phyloP scores from a whole-genome alignment of 768 basidiomycete species.

The Lyophyllum semitale region DNA sequence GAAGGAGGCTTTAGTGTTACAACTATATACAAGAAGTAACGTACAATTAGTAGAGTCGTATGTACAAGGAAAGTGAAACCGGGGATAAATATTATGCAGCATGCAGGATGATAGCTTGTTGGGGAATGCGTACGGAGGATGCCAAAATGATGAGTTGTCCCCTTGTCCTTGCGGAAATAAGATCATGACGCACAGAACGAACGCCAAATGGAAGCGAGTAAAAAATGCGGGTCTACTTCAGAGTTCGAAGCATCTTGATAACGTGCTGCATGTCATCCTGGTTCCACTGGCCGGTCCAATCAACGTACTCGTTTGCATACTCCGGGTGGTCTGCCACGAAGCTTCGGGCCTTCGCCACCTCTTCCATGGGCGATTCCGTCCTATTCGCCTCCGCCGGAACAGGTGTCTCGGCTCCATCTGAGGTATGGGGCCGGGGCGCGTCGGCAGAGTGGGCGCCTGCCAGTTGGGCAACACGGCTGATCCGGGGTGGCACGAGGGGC shows the following conservation, averaged over 20 bases:
- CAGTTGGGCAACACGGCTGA: slow-evolving; percentile 1
- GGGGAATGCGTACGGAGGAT: background rate
- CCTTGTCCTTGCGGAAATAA: background rate
- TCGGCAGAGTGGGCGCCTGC: background rate
- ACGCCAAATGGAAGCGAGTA: background rate
- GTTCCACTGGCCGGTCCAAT: slow-evolving; percentile 20
- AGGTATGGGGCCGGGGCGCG: slow-evolving; percentile 1
- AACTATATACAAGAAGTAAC: background rate
- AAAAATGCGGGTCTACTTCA: slow-evolving; percentile 8
- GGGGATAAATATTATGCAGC: background rate
- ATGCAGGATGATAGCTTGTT: background rate
- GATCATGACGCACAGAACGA: background rate
- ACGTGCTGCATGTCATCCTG: slow-evolving; percentile 16
- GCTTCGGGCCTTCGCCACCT: slow-evolving; percentile 4
- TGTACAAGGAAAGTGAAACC: background rate
- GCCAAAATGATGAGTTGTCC: background rate
- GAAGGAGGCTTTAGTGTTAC: background rate
- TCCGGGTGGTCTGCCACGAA: slow-evolving; percentile 11
- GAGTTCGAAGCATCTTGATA: slow-evolving; percentile 10
- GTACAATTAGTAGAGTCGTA: background rate
- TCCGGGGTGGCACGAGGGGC: slow-evolving; percentile 16
- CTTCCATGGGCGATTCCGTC: slow-evolving; percentile 6
- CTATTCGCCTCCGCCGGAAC: slow-evolving; percentile 14
- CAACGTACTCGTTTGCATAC: slow-evolving; percentile 9
- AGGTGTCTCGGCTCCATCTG: background rate